Evolutionary conservation across 805 yeast genomes (phyloP).

Genomic region (Myxozyma neglecta): DNA sequence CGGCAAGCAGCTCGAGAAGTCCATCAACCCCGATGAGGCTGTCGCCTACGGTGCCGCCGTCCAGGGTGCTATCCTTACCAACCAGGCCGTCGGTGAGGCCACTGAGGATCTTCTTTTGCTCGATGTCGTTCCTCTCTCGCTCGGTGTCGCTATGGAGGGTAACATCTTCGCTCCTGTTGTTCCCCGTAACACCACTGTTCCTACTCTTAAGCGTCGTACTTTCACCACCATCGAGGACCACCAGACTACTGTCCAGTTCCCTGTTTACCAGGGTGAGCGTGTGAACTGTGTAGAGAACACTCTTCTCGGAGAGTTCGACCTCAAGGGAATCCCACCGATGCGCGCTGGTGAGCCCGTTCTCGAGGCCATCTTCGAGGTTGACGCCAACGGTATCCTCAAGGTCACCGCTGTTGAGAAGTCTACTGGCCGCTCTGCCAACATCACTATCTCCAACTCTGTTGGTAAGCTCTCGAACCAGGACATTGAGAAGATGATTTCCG

Average conservation of each 20-base stretch:
- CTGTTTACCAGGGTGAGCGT: constrained; percentile 99
- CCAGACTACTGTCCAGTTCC: constrained; percentile 98
- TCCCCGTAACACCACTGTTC: constrained; percentile 99
- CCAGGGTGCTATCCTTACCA: constrained; percentile 97
- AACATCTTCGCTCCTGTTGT: constrained; percentile 98
- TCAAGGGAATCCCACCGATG: constrained; percentile 96
- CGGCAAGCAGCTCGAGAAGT: constrained; percentile 94
- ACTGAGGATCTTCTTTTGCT: constrained; percentile 92
- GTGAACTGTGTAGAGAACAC: constrained; percentile 98
- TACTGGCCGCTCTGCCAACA: constrained; percentile 97
- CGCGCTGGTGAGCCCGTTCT: constrained; percentile 99
- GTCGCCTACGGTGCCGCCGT: constrained; percentile 99
- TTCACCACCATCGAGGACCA: constrained; percentile 98
- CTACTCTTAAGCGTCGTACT: constrained; percentile 98
- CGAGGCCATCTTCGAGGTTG: constrained; percentile 98
- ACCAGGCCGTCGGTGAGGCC: constrained; percentile 84
- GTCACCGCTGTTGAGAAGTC: constrained; percentile 98
- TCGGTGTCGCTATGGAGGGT: constrained; percentile 99
- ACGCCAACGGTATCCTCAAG: constrained; percentile 99
- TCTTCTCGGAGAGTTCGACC: constrained; percentile 96
- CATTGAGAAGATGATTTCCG: constrained; percentile 97
- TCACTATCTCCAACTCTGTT: constrained; percentile 97
- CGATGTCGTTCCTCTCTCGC: constrained; percentile 97
- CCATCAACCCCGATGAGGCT: constrained; percentile 98
- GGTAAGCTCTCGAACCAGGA: constrained; percentile 97